Evolutionary conservation across 495 filamentous ascomycete genomes (phyloP).

Genomic region (Achaetomiella virescens): DNA sequence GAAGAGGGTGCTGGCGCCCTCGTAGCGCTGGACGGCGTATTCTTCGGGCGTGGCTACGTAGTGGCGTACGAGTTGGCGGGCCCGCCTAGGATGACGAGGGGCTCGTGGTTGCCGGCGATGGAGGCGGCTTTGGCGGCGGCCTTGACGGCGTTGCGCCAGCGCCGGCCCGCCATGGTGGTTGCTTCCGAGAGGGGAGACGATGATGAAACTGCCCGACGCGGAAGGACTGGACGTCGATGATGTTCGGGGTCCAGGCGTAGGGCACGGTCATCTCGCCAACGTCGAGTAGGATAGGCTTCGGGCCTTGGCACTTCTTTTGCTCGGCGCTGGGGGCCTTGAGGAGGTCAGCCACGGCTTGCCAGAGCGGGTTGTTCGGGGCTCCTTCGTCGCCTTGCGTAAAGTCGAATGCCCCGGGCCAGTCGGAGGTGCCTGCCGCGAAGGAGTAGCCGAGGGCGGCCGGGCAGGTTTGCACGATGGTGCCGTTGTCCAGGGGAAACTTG

Average conservation of each 20-base stretch:
- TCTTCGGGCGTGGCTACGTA: slow-evolving; percentile 90
- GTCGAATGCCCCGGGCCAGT: slow-evolving; percentile 88
- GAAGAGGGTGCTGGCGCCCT: slow-evolving; percentile 91
- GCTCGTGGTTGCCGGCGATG: slow-evolving; percentile 26
- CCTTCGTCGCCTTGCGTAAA: slow-evolving; percentile 81
- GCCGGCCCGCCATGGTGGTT: slow-evolving; percentile 87
- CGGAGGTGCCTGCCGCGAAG: slow-evolving; percentile 90
- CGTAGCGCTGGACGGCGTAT: slow-evolving; percentile 85
- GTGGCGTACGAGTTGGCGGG: slow-evolving; percentile 94
- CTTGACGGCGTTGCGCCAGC: slow-evolving; percentile 76
- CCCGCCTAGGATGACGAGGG: slow-evolving; percentile 66
- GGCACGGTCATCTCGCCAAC: slow-evolving; percentile 71
- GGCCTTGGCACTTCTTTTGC: slow-evolving; percentile 70
- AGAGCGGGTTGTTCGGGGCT: slow-evolving; percentile 68
- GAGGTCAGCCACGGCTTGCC: slow-evolving; percentile 68
- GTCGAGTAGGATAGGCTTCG: slow-evolving; percentile 86
- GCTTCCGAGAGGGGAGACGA: slow-evolving; percentile 83
- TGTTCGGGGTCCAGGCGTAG: slow-evolving; percentile 87
- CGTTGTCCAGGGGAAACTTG: slow-evolving; percentile 67
- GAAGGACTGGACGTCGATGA: slow-evolving; percentile 85
- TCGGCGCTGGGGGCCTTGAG: slow-evolving; percentile 63
- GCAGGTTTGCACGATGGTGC: slow-evolving; percentile 68
- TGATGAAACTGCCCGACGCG: slow-evolving; percentile 88
- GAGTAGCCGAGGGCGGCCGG: slow-evolving; percentile 87
- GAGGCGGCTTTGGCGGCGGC: slow-evolving; percentile 37